Base-by-base conservation (phyloP, 2,329 filamentous ascomycete species). In the Aspergillus latus region DNA sequence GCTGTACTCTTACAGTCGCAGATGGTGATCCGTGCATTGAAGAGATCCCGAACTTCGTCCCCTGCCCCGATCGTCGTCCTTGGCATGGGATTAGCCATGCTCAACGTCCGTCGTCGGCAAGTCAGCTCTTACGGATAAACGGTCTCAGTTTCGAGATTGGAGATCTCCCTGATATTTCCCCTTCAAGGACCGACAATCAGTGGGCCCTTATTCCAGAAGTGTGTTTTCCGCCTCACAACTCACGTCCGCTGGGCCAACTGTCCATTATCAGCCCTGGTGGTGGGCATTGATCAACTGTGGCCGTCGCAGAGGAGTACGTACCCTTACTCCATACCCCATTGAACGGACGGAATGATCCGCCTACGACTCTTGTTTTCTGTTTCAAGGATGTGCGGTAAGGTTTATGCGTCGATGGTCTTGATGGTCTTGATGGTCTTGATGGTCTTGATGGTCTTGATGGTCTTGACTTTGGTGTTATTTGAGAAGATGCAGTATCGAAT, bases 141-240 rank as follows among this genome's bases (percentile, higher is more conserved):
- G 49, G 50, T 57, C 34, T 50, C 57, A 47, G 58, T 53, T 61
- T 66, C 61, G 60, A 55, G 62, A 59, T 60, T 52, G 56, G 55
- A 45, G 60, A 62, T 63, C 58, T 49, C 32, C 59, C 49, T 13
- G 47, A 47, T 28, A 49, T 56, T 66, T 66, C 53, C 66, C 40
- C 59, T 51, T 63, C n/a, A 57, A 49, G 63, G 59, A 59, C 52
- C 46, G 62, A 58, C 57, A 62, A 69, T 69, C 66, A 66, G 68
- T 70, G 68, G 68, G 60, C n/a, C 59, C 57, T 46, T 43, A 16
- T 13, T 43, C 21, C 32, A 43, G 26, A 34, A 52, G 21, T 43
- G 26, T 55, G 54, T n/a, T 52, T 49, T 53, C 43, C 52, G 48
- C 51, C 47, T 61, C 47, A 55, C n/a, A n/a, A n/a, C n/a, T n/a